Evolutionary conservation across 106 monocot species (phyloP).

Genomic region (Alisma plantagoaquatica): DNA sequence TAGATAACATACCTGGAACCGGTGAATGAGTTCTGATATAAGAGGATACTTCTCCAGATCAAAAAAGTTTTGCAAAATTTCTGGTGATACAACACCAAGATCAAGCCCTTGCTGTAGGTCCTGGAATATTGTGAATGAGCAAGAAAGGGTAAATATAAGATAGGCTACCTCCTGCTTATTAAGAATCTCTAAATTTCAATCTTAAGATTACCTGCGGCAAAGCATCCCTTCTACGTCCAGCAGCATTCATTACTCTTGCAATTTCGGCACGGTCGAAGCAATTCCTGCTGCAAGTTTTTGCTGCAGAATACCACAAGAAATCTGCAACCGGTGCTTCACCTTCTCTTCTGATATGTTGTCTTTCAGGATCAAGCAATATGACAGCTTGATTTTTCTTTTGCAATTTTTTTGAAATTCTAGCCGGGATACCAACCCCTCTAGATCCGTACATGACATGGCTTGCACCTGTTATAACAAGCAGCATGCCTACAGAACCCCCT

Average conservation of each 20-base stretch:
- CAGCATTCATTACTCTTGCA: conserved; percentile 96
- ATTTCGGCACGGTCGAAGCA: conserved; percentile 99
- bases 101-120: conserved; percentile 90
- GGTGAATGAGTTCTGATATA: conserved; percentile 76
- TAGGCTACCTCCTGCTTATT: neutral
- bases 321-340: conserved; percentile 92
- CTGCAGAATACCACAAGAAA: conserved; percentile 96
- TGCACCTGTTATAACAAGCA: conserved; percentile 80
- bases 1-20: conserved; percentile 53
- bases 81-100: conserved; percentile 93
- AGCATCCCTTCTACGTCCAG: conserved; percentile 73
- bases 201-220: conserved; percentile 62
- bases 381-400: conserved; percentile 92
- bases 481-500: conserved; percentile 63
- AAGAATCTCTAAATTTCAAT: neutral
- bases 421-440: conserved; percentile 84
- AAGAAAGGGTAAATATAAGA: too few species aligned
- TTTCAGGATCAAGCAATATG: conserved; percentile 89
- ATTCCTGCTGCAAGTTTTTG: conserved; percentile 91
- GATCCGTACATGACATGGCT: conserved; percentile 97
- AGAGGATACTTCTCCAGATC: conserved; percentile 93
- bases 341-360: conserved; percentile 85
- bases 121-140: too few species aligned
- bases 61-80: conserved; percentile 91
- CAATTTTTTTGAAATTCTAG: conserved; percentile 74